Conservation (phyloP, 257 asterid genomes). For the Misopates orontium region DNA sequence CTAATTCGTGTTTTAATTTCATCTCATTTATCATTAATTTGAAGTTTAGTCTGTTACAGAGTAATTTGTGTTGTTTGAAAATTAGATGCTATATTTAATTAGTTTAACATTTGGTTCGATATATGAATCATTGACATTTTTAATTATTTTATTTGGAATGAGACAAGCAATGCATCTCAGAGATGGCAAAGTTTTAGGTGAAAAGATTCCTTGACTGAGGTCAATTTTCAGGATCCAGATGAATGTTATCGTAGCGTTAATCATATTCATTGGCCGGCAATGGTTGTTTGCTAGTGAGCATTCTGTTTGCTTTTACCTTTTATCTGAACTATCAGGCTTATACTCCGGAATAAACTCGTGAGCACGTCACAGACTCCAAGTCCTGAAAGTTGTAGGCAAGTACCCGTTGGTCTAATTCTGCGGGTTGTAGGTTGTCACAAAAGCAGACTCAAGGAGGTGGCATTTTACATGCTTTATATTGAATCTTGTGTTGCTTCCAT, state of each 20-base stretch:
- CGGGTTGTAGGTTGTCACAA: not conserved
- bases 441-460: not conserved
- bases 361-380: not conserved
- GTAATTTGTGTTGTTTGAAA: not conserved
- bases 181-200: not conserved
- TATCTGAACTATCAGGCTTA: not conserved
- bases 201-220: not conserved
- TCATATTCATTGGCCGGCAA: not conserved
- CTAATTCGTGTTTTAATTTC: not conserved
- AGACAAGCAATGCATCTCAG: not conserved
- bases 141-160: not conserved
- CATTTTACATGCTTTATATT: not conserved
- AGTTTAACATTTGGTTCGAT: not conserved
- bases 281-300: not conserved
- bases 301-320: not conserved
- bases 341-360: not conserved
- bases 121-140: not conserved
- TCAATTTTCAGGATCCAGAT: not conserved
- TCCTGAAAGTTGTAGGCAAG: not conserved
- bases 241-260: not conserved
- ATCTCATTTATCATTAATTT: not conserved
- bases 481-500: not conserved
- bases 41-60: no score
- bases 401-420: not conserved
- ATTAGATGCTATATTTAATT: not conserved